These are phyloP conservation scores for Schoenoplectus tabernaemontani DNA, from an alignment of 202 grass and related monocot genomes.

Conservation along the genomic window DNA sequence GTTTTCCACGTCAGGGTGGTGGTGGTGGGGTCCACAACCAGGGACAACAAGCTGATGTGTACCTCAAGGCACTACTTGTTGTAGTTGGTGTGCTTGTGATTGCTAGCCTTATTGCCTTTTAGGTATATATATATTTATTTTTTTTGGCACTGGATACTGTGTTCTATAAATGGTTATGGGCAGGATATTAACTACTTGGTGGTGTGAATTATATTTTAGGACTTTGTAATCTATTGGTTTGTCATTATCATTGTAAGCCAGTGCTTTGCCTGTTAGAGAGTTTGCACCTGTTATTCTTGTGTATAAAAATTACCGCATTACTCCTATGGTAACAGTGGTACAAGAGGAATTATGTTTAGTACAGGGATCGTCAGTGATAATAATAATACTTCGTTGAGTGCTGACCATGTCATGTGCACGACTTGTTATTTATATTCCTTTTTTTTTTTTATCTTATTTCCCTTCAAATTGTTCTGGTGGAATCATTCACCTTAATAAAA, in stretches of 20 bases:
- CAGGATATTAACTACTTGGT: background rate
- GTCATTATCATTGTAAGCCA: background rate
- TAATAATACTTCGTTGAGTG: background rate
- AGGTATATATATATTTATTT: conserved; percentile 16
- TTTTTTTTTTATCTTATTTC: background rate
- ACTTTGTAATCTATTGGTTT: conserved; percentile 13
- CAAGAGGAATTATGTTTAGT: too few relatives aligned
- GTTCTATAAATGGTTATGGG: background rate
- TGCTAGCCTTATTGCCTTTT: conserved; percentile 56
- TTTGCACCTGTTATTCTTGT: background rate
- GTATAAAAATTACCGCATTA: background rate
- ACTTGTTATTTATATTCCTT: background rate
- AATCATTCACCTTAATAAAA: background rate
- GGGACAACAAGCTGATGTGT: conserved; percentile 44
- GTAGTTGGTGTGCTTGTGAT: conserved; percentile 51
- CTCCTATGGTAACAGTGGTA: too few relatives aligned
- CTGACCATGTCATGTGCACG: too few relatives aligned
- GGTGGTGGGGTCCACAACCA: conserved; percentile 25
- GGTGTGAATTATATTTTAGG: conserved; percentile 21
- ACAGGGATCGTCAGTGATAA: background rate
- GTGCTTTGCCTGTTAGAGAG: background rate
- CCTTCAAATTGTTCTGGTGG: background rate
- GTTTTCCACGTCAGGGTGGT: conserved; percentile 29
- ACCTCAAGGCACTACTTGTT: conserved; percentile 49
- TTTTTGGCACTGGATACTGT: background rate